Percentiles rank a stretch among this genome's conserved stretches.
These are phyloP conservation scores for Urtica urens DNA, from an alignment of 306 rosid species.

Conservation along the genomic window DNA sequence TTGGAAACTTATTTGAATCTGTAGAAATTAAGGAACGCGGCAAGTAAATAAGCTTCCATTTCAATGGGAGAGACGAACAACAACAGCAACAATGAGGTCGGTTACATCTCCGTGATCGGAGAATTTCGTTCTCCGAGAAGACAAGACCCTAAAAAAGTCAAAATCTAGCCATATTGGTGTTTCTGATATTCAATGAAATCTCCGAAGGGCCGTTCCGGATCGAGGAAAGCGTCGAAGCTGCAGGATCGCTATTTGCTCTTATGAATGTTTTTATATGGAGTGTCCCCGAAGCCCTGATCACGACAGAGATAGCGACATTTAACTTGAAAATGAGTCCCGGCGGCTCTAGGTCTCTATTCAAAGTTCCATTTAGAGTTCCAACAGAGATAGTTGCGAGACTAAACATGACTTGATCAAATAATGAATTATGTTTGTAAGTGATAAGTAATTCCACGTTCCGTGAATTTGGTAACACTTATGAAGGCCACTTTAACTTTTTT, in stretches of 20 bases:
- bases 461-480: too few relatives aligned
- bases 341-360: conserved; percentile 82
- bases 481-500: too few relatives aligned
- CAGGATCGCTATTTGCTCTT: conserved; percentile 82
- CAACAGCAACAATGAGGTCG: conserved; percentile 13
- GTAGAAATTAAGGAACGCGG: conserved; percentile 46
- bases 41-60: conserved; percentile 25
- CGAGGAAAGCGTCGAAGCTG: conserved; percentile 79
- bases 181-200: conserved; percentile 89
- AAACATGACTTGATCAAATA: too few relatives aligned
- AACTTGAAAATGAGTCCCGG: conserved; percentile 88
- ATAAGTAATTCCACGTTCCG: too few relatives aligned
- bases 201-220: conserved; percentile 92
- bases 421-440: too few relatives aligned
- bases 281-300: conserved; percentile 79
- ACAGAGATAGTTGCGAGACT: too few relatives aligned
- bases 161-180: conserved; percentile 68
- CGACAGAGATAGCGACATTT: conserved; percentile 95
- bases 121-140: conserved; percentile 35
- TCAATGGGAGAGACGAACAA: conserved; percentile 42
- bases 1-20: too few relatives aligned
- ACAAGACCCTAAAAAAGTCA: conserved; percentile 43
- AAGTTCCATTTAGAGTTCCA: conserved; percentile 98
- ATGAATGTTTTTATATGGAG: conserved; percentile 83
- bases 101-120: conserved; percentile 29